Conservation (phyloP, 176 grass and related monocot genomes). For the Oryza coarctata region DNA sequence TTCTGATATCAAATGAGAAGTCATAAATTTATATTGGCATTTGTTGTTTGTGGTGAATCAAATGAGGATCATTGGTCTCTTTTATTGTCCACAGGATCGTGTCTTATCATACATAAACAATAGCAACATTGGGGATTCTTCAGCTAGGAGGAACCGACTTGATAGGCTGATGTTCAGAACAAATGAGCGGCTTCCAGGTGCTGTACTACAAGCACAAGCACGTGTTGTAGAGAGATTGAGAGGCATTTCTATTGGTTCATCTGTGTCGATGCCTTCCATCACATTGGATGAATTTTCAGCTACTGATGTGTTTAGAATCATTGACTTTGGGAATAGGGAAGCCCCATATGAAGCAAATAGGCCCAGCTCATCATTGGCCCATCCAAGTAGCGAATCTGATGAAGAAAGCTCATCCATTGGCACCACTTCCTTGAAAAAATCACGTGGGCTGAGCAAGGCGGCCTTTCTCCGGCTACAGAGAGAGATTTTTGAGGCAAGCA, state of each 20-base stretch:
- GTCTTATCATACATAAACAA: slow-evolving; percentile 49
- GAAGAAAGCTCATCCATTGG: slow-evolving; percentile 27
- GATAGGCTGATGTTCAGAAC: slow-evolving; percentile 69
- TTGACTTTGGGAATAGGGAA: slow-evolving; percentile 47
- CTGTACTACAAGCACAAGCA: slow-evolving; percentile 72
- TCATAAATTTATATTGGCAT: not conserved
- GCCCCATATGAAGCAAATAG: slow-evolving; percentile 21
- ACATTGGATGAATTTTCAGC: slow-evolving; percentile 59
- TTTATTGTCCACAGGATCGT: slow-evolving; percentile 34
- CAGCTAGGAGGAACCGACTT: slow-evolving; percentile 48
- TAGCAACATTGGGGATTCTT: slow-evolving; percentile 42
- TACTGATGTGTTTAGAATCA: slow-evolving; percentile 53
- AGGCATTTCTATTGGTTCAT: slow-evolving; percentile 68
- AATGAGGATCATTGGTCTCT: not conserved
- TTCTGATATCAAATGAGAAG: not conserved
- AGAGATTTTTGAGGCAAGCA: slow-evolving; percentile 62
- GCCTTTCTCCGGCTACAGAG: slow-evolving; percentile 56
- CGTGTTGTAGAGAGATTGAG: slow-evolving; percentile 83
- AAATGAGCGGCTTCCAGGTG: slow-evolving; percentile 71
- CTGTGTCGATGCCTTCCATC: slow-evolving; percentile 56
- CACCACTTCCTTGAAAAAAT: slow-evolving; percentile 41
- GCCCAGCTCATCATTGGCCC: slow-evolving; percentile 31
- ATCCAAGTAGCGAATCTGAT: slow-evolving; percentile 43
- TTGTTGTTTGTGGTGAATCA: not conserved
- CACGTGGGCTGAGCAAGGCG: slow-evolving; percentile 66